phyloP scores from a whole-genome alignment of 495 filamentous ascomycete genomes.

The Neurospora terricola region DNA sequence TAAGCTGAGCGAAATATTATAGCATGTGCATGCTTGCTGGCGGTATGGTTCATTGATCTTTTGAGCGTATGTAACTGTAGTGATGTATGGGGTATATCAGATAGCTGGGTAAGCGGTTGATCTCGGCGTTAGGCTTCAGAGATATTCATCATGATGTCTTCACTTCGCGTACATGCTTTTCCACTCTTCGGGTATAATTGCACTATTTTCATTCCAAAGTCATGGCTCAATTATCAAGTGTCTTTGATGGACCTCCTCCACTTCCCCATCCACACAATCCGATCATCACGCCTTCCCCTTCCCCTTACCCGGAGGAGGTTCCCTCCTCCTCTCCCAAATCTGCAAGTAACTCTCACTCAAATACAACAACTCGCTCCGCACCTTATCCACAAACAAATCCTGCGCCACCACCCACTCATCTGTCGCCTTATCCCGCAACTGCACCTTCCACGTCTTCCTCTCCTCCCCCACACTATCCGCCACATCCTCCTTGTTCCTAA shows the following conservation, averaged over 20 bases:
- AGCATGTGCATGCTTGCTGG: neutral
- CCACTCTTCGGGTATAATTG: neutral
- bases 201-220: neutral
- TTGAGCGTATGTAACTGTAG: neutral
- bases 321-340: slow-evolving; percentile 85
- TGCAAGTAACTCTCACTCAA: slow-evolving; percentile 90
- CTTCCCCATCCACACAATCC: neutral
- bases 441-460: slow-evolving; percentile 71
- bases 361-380: slow-evolving; percentile 77
- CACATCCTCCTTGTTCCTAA: slow-evolving; percentile 60
- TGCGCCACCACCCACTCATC: slow-evolving; percentile 90
- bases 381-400: slow-evolving; percentile 85
- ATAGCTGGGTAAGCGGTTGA: neutral
- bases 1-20: neutral
- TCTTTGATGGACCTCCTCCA: neutral
- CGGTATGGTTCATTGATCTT: neutral
- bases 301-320: slow-evolving; percentile 18
- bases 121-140: neutral
- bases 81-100: neutral
- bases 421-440: slow-evolving; percentile 49
- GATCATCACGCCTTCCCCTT: slow-evolving; percentile 12
- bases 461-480: slow-evolving; percentile 69
- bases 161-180: neutral
- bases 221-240: neutral
- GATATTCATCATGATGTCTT: neutral